These are phyloP conservation scores for Rhizopogon vulgaris DNA, from an alignment of 768 basidiomycete species.

Conservation along the genomic window DNA sequence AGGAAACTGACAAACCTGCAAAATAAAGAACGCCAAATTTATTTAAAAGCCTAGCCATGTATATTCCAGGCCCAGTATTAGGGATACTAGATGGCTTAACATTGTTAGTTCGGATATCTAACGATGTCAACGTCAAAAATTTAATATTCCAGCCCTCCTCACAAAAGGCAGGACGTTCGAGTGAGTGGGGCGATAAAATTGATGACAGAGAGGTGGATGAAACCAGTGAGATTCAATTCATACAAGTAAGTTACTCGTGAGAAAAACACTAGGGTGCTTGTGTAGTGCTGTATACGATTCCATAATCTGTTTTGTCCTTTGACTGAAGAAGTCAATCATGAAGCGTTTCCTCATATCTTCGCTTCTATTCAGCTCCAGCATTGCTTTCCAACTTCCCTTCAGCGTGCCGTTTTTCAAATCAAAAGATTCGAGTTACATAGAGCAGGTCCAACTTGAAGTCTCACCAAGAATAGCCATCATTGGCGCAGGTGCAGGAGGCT, in stretches of 20 bases:
- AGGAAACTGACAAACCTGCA: constrained; percentile 42
- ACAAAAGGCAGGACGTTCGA: no score
- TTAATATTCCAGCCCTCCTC: no score
- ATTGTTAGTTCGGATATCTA: no score
- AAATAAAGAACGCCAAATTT: constrained; percentile 85
- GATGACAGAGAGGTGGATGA: no score
- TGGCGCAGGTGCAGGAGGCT: constrained; percentile 86
- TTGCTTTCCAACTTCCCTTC: constrained; percentile 46
- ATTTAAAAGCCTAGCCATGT: constrained; percentile 81
- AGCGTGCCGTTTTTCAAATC: constrained; percentile 48
- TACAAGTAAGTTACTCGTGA: no score
- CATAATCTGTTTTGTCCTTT: no score
- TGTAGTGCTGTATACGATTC: no score
- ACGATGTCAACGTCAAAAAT: no score
- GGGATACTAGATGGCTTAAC: no score
- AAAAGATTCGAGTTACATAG: constrained; percentile 16
- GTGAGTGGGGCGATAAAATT: no score
- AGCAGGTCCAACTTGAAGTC: constrained; percentile 10
- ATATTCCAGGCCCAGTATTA: constrained; percentile 80
- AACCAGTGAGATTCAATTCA: no score
- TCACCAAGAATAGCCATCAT: constrained; percentile 73
- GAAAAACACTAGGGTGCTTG: no score
- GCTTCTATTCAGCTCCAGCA: constrained; percentile 16
- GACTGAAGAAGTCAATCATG: background rate
- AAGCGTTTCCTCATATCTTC: constrained; percentile 10